Evolutionary conservation across 495 filamentous ascomycete species (phyloP), one percentile per base, ranked within the genome.

Genomic region (Daldinia vernicosa): DNA sequence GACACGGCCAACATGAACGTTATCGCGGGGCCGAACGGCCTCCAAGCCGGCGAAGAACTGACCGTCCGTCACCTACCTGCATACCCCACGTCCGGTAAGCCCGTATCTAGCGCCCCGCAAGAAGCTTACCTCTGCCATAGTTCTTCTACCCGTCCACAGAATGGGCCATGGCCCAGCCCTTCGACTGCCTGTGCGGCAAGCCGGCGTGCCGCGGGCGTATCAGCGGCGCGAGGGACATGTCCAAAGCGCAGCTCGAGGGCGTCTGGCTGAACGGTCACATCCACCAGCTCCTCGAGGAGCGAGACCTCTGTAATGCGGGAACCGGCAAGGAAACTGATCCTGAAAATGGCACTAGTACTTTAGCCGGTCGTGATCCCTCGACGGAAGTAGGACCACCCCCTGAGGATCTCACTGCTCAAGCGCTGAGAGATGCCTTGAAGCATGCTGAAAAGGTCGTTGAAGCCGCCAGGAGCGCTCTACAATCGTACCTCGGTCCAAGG

Each of bases 121-220:
- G 57, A 66, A 66, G 66, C 70, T 73, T 65, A 73, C 70, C 40
- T 67, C 60, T 56, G 27, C 17, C 57, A 66, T 43, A 79, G 61
- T 93, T 92, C 83, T 93, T 93, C 81, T 93, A 93, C 75, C 91
- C 91, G 6, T 89, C 86, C 60, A 89, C 90, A 4, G 91, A 93
- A 78, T 93, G 89, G 89, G 73, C 84, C 63, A 93, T 93, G 90
- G 87, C 87, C 47, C 90, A 93, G 79, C 81, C 88, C 17, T 93
- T 93, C 71, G 80, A 87, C 65, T 93, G 91, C 74, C 80, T 77
- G 39, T 93, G 91, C 75, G 84, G 85, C 8, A 81, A 75, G 24
- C 72, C 77, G 0, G 72, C 75, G 40, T 90, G 88, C 74, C 79
- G 79, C 63, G 86, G 85, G 14, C 76, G 69, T 58, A 86, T 89